A percentile compares a stretch with the other conserved stretches of the same genome.
Evolutionary conservation across 805 yeast genomes (phyloP).

Genomic region (Deakozyma indianensis): DNA sequence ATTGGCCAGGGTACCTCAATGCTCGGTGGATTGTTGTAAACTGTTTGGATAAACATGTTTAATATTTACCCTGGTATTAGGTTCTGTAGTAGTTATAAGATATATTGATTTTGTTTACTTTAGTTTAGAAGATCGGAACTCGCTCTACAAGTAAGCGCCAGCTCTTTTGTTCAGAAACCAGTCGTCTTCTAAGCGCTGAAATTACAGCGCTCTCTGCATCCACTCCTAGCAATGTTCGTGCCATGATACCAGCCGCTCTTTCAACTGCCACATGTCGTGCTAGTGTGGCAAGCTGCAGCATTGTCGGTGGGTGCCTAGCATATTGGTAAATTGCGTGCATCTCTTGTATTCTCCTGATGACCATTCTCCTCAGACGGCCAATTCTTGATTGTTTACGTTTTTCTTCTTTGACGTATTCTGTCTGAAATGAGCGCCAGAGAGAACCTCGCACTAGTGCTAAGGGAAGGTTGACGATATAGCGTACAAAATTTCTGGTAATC

Average conservation of each 20-base stretch:
- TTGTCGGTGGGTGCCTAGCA: conserved; percentile 4
- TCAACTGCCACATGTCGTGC: background rate
- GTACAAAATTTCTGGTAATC: too few relatives aligned
- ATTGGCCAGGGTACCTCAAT: background rate
- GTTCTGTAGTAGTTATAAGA: background rate
- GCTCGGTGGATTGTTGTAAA: background rate
- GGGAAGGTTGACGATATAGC: too few relatives aligned
- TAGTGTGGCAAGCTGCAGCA: background rate
- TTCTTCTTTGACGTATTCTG: too few relatives aligned
- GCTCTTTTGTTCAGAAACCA: background rate
- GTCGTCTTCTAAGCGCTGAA: background rate
- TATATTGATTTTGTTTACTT: background rate
- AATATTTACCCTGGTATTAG: background rate
- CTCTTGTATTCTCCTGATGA: conserved; percentile 3
- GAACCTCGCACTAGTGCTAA: too few relatives aligned
- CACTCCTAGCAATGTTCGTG: background rate
- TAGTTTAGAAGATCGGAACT: background rate
- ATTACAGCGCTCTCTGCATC: background rate
- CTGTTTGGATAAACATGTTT: background rate
- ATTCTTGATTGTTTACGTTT: too few relatives aligned
- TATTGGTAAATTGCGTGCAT: background rate
- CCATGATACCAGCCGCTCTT: background rate
- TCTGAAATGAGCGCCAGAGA: too few relatives aligned
- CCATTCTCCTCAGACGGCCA: background rate
- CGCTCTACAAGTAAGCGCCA: background rate